phyloP scores from a whole-genome alignment of 371 early-diverging fungal genomes.

The Rhizopus microsporus region DNA sequence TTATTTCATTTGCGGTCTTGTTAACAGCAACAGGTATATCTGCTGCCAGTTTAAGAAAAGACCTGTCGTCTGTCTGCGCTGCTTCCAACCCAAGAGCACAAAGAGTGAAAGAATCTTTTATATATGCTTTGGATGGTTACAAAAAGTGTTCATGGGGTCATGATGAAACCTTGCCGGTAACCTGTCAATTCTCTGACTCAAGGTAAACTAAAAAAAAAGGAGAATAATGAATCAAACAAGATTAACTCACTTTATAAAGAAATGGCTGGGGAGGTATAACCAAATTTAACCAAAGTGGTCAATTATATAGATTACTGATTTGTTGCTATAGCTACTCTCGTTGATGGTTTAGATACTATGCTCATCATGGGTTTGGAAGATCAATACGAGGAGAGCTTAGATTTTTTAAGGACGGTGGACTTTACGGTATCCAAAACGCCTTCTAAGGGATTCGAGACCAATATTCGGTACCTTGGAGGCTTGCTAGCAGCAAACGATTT shows the following conservation, averaged over 20 bases:
- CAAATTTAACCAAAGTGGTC: background rate
- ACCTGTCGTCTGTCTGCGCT: background rate
- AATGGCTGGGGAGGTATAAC: slow-evolving; percentile 57
- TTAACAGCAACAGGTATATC: background rate
- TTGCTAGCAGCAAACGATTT: slow-evolving; percentile 64
- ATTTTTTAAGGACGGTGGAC: slow-evolving; percentile 59
- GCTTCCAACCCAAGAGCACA: background rate
- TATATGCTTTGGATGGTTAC: slow-evolving; percentile 75
- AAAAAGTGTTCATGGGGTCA: slow-evolving; percentile 45
- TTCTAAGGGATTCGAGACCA: slow-evolving; percentile 70
- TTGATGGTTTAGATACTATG: slow-evolving; percentile 88
- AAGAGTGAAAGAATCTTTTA: slow-evolving; percentile 48
- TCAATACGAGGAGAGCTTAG: slow-evolving; percentile 52
- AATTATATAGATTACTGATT: background rate
- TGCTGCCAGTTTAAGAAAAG: background rate
- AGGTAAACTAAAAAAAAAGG: slow-evolving; percentile 10
- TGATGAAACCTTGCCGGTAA: slow-evolving; percentile 51
- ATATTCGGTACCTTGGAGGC: slow-evolving; percentile 76
- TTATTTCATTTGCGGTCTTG: too few species aligned
- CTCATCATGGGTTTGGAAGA: slow-evolving; percentile 73
- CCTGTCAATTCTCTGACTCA: slow-evolving; percentile 35
- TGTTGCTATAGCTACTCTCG: slow-evolving; percentile 56
- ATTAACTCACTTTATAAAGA: slow-evolving; percentile 9
- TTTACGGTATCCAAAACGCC: slow-evolving; percentile 35
- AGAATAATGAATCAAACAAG: too few species aligned